Evolutionary conservation across 345 rosid species (phyloP).

Genomic region (Brassica juncea): DNA sequence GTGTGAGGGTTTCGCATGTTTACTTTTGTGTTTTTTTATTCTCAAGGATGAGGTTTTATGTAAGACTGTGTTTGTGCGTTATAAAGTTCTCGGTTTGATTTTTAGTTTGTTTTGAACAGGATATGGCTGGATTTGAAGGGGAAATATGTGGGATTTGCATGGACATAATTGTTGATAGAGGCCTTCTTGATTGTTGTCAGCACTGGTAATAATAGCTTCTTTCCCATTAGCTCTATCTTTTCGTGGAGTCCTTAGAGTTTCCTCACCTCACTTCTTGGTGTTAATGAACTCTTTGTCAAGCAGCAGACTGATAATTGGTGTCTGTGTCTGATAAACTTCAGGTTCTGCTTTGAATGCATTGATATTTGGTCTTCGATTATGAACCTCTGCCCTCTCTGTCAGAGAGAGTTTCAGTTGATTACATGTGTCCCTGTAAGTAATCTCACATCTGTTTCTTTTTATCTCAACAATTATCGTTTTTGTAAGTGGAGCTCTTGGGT

Average conservation of each 20-base stretch:
- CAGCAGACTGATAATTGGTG: slow-evolving; percentile 18
- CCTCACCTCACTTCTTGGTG: neutral
- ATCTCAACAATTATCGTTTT: neutral
- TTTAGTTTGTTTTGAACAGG: slow-evolving; percentile 47
- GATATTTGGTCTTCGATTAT: slow-evolving; percentile 98
- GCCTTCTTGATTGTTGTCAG: slow-evolving; percentile 94
- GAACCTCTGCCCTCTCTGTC: slow-evolving; percentile 97
- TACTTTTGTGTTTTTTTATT: too few species aligned
- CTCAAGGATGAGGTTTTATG: neutral
- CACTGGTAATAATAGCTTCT: slow-evolving; percentile 60
- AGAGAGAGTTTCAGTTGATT: slow-evolving; percentile 89
- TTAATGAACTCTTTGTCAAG: neutral
- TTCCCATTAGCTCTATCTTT: neutral
- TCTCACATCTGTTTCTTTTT: neutral
- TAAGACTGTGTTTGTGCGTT: neutral
- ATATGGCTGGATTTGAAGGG: slow-evolving; percentile 56
- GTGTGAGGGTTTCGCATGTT: too few species aligned
- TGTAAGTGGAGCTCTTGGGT: slow-evolving; percentile 19
- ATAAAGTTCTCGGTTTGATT: slow-evolving; percentile 5
- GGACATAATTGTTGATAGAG: slow-evolving; percentile 93
- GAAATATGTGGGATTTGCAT: slow-evolving; percentile 98
- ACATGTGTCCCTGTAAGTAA: slow-evolving; percentile 95
- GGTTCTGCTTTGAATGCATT: slow-evolving; percentile 99
- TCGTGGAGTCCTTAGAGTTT: neutral
- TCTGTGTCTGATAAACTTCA: slow-evolving; percentile 41